These are phyloP conservation scores for Atalantia buxifolia DNA, from an alignment of 345 rosid species.

Conservation along the genomic window DNA sequence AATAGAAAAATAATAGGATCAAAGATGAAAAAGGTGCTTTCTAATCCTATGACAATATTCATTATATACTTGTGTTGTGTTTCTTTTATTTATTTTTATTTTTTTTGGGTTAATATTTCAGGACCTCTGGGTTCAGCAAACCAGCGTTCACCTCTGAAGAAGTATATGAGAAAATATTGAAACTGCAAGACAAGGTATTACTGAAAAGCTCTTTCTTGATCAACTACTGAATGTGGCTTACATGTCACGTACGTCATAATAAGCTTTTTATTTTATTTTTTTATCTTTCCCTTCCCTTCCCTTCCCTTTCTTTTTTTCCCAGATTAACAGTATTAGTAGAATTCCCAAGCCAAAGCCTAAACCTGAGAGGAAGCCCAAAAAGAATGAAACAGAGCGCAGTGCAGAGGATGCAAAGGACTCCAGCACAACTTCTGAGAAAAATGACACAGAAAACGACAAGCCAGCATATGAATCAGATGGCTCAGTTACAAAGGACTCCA, in stretches of 20 bases:
- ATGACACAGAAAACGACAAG: constrained; percentile 21
- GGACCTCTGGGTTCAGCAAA: constrained; percentile 52
- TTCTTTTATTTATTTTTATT: neutral
- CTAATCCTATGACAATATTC: neutral
- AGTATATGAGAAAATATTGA: constrained; percentile 51
- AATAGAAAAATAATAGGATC: neutral
- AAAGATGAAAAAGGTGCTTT: neutral
- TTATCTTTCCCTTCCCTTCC: too few relatives aligned
- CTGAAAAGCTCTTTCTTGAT: neutral
- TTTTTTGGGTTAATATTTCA: constrained; percentile 12
- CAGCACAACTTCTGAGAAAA: constrained; percentile 31
- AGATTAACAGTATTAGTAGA: constrained; percentile 60
- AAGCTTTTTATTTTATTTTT: neutral
- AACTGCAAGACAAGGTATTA: constrained; percentile 80
- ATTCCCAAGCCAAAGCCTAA: constrained; percentile 95
- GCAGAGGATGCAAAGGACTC: constrained; percentile 28
- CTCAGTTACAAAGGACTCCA: constrained; percentile 20
- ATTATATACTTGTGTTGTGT: neutral
- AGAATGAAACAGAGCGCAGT: constrained; percentile 48
- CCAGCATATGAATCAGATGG: constrained; percentile 25
- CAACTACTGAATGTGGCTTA: neutral
- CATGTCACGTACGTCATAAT: neutral
- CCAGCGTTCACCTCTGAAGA: constrained; percentile 82
- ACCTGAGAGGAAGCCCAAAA: constrained; percentile 69
- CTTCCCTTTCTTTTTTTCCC: neutral